Conservation (phyloP, 345 rosid species). For the Eucalyptus cloeziana region DNA sequence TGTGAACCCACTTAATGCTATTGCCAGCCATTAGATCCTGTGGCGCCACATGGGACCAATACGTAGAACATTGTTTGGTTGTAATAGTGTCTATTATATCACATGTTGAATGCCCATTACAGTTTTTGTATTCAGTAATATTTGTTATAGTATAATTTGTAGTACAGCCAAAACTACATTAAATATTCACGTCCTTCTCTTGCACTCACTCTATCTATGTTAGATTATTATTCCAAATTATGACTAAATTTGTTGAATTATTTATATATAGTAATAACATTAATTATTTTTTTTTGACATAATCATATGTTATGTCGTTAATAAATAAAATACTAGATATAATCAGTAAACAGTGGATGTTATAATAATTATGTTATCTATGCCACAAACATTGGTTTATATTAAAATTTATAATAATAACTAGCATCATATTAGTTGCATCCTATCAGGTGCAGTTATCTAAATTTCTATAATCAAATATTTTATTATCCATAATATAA, state of each 20-base stretch:
- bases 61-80: neutral
- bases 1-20: too few relatives aligned
- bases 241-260: neutral
- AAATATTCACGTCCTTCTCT: neutral
- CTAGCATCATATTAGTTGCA: too few relatives aligned
- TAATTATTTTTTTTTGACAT: neutral
- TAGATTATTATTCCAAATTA: neutral
- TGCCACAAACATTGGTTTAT: too few relatives aligned
- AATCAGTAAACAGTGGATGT: neutral
- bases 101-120: neutral
- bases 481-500: too few relatives aligned
- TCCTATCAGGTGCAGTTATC: too few relatives aligned
- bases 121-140: too few relatives aligned
- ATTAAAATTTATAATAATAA: too few relatives aligned
- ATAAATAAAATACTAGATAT: too few relatives aligned
- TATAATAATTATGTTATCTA: neutral
- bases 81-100: neutral
- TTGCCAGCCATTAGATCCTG: neutral
- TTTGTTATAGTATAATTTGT: neutral
- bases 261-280: too few relatives aligned
- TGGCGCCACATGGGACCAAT: neutral
- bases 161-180: neutral
- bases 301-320: neutral
- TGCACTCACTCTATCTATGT: neutral
- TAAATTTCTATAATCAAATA: too few relatives aligned